phyloP scores from a whole-genome alignment of 2,329 filamentous ascomycete species.

The Pseudocercospora macadamiae region DNA sequence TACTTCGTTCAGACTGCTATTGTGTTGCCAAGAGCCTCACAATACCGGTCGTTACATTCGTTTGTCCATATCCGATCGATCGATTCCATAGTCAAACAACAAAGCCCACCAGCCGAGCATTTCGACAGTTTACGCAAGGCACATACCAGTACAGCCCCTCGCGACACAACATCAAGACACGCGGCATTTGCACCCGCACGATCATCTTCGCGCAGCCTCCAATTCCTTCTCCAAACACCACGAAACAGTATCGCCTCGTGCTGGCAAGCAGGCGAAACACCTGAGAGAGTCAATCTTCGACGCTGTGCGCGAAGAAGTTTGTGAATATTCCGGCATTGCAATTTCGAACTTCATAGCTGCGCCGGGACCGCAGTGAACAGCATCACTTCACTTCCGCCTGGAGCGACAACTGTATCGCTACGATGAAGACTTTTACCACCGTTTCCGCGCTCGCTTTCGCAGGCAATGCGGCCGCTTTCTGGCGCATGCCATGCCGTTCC shows the following conservation, averaged over 20 bases:
- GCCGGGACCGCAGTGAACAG: slow-evolving; percentile 22
- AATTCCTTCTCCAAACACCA: slow-evolving; percentile 5
- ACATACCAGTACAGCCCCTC: slow-evolving; percentile 25
- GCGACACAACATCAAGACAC: slow-evolving; percentile 22
- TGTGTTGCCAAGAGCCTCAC: slow-evolving; percentile 27
- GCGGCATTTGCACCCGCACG: slow-evolving; percentile 20
- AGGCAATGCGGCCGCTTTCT: slow-evolving; percentile 64
- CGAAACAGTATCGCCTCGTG: slow-evolving; percentile 8
- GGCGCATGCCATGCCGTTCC: slow-evolving; percentile 84
- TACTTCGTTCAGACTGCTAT: slow-evolving; percentile 20
- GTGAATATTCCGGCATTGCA: slow-evolving; percentile 15
- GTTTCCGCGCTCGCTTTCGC: slow-evolving; percentile 34
- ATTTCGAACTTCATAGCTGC: slow-evolving; percentile 12
- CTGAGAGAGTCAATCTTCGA: slow-evolving; percentile 16
- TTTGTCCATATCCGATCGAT: slow-evolving; percentile 17
- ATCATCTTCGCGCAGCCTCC: slow-evolving; percentile 23
- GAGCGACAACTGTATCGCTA: slow-evolving; percentile 17
- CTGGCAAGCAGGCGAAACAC: slow-evolving; percentile 12
- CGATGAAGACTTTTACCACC: slow-evolving; percentile 31
- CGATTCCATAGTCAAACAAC: not conserved
- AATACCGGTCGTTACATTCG: slow-evolving; percentile 26
- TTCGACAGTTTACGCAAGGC: slow-evolving; percentile 18
- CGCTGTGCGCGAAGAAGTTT: slow-evolving; percentile 22
- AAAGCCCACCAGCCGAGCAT: slow-evolving; percentile 11
- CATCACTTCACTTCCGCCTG: slow-evolving; percentile 16